phyloP scores from a whole-genome alignment of 2,329 filamentous ascomycete species.

The Leptographium galeiforme region DNA sequence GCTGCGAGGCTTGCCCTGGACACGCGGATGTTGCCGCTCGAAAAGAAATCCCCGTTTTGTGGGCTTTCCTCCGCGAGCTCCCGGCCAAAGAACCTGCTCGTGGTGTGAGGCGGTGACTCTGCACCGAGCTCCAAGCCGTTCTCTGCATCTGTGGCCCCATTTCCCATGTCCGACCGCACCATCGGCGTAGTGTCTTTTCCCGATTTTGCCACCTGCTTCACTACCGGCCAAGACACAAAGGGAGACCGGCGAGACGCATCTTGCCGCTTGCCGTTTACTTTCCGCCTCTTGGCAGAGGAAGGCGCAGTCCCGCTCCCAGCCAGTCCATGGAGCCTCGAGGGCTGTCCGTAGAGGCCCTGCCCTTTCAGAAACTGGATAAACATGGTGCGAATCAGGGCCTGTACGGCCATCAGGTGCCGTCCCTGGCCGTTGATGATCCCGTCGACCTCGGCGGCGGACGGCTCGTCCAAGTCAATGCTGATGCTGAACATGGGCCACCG shows the following conservation, averaged over 20 bases:
- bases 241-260: background rate
- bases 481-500: slow-evolving; percentile 83
- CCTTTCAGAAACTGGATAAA: slow-evolving; percentile 62
- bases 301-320: background rate
- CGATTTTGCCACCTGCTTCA: background rate
- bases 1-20: slow-evolving; percentile 46
- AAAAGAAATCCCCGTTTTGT: no score
- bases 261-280: background rate
- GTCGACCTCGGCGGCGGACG: slow-evolving; percentile 17
- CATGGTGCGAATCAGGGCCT: slow-evolving; percentile 54
- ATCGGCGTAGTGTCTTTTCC: no score
- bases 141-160: no score
- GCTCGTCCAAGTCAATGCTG: slow-evolving; percentile 37
- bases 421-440: slow-evolving; percentile 31
- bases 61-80: background rate
- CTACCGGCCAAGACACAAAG: slow-evolving; percentile 5
- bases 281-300: background rate
- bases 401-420: slow-evolving; percentile 38
- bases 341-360: slow-evolving; percentile 29
- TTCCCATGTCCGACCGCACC: no score
- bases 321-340: background rate
- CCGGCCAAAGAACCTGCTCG: background rate
- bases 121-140: background rate
- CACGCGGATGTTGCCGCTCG: slow-evolving; percentile 24
- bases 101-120: background rate